Evolutionary conservation across 1,284 basidiomycete species (phyloP).

Genomic region (Tilletia caries): DNA sequence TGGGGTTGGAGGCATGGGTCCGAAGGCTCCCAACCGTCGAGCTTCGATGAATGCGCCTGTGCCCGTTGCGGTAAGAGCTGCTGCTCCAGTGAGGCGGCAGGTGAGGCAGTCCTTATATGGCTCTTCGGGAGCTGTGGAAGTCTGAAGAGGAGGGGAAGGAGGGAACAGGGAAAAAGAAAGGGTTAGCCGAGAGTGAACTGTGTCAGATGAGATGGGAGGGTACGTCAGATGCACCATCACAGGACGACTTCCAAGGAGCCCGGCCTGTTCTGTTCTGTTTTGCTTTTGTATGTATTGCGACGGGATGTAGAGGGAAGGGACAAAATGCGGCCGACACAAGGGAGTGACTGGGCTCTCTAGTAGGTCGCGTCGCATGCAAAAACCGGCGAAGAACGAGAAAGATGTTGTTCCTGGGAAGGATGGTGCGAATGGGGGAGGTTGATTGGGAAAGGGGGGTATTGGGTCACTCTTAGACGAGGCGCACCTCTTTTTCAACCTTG

Average conservation of each 20-base stretch:
- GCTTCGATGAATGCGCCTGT: constrained; percentile 44
- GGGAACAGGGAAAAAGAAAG: background rate
- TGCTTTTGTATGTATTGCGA: constrained; percentile 2
- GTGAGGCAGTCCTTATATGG: constrained; percentile 32
- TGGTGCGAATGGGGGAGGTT: background rate
- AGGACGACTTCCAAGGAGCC: background rate
- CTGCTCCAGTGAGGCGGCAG: constrained; percentile 46
- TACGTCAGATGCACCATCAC: background rate
- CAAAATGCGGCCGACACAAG: constrained; percentile 4
- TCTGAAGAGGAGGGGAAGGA: background rate
- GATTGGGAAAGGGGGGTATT: constrained; percentile 8
- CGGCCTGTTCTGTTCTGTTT: constrained; percentile 2
- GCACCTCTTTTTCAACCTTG: constrained; percentile 40
- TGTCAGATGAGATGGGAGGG: too few relatives aligned
- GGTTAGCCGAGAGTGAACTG: too few relatives aligned
- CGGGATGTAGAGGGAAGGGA: too few relatives aligned
- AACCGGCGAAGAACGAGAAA: too few relatives aligned
- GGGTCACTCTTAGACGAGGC: constrained; percentile 33
- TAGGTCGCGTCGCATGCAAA: background rate
- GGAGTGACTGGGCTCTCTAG: background rate
- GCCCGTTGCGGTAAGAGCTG: constrained; percentile 38
- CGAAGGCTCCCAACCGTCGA: constrained; percentile 26
- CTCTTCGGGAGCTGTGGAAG: constrained; percentile 8
- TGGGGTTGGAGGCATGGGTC: background rate
- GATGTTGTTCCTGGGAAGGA: background rate